These are phyloP conservation scores for Hortiboletus campestris DNA, from an alignment of 768 basidiomycete genomes.

Conservation along the genomic window DNA sequence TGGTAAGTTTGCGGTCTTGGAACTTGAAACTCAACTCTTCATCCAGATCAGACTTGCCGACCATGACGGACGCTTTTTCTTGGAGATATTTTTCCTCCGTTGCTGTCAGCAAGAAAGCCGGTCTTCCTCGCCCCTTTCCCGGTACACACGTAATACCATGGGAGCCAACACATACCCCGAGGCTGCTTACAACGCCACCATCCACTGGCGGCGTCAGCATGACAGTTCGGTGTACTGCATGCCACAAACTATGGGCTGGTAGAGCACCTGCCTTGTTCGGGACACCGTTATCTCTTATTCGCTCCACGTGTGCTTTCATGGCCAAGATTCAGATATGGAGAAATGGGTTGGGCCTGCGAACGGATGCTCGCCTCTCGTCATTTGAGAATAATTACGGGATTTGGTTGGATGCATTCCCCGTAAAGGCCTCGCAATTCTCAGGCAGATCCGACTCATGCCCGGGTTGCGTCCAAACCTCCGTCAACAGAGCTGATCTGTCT, in stretches of 20 bases:
- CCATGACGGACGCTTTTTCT: constrained; percentile 26
- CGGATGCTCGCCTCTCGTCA: constrained; percentile 17
- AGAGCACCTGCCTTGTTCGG: constrained; percentile 7
- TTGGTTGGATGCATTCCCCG: constrained; percentile 13
- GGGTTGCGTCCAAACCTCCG: constrained; percentile 10
- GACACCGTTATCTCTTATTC: constrained; percentile 15
- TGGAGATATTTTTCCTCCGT: constrained; percentile 25
- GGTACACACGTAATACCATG: constrained; percentile 27
- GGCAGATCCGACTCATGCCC: constrained; percentile 28
- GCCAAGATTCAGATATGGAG: constrained; percentile 1
- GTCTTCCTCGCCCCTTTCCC: neutral
- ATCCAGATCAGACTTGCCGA: constrained; percentile 32
- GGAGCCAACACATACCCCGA: neutral
- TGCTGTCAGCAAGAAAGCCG: constrained; percentile 20
- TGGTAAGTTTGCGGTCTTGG: constrained; percentile 31
- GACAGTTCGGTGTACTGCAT: neutral
- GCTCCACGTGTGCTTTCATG: constrained; percentile 13
- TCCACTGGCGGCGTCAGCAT: neutral
- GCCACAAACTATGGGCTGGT: neutral
- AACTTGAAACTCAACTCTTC: constrained; percentile 34
- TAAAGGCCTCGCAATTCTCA: constrained; percentile 24
- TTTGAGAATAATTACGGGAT: constrained; percentile 12
- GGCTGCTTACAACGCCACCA: constrained; percentile 4
- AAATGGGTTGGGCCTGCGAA: constrained; percentile 15
- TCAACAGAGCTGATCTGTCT: constrained; percentile 15